phyloP scores from a whole-genome alignment of 495 filamentous ascomycete species.

The Platismatia glauca region DNA sequence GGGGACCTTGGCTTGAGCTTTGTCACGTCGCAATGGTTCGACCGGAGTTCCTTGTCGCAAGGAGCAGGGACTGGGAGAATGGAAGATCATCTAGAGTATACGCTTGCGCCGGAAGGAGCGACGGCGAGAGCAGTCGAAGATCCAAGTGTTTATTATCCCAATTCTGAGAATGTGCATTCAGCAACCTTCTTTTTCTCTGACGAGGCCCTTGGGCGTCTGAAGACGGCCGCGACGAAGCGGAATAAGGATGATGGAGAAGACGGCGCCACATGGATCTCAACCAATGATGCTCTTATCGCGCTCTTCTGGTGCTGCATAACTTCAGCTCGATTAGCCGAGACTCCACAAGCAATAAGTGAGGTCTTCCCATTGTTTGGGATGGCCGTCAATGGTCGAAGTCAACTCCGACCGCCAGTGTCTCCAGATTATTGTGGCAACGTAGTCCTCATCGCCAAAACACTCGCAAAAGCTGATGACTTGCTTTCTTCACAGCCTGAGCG shows the following conservation, averaged over 20 bases:
- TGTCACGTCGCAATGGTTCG: conserved; percentile 11
- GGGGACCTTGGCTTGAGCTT: conserved; percentile 5
- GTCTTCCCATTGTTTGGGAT: conserved; percentile 10
- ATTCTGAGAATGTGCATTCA: conserved; percentile 2
- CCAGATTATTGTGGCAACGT: conserved; percentile 15
- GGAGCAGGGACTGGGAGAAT: conserved; percentile 11
- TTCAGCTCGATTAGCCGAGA: conserved; percentile 6
- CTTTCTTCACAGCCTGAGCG: conserved; percentile 3
- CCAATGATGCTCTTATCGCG: conserved; percentile 19
- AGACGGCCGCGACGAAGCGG: not conserved
- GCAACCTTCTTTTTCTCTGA: conserved; percentile 10
- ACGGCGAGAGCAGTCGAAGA: conserved; percentile 5
- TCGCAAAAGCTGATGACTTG: not conserved
- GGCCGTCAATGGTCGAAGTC: conserved; percentile 10
- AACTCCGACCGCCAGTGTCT: conserved; percentile 10
- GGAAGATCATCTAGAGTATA: conserved; percentile 16
- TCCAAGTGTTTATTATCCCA: conserved; percentile 1
- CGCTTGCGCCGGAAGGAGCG: conserved; percentile 9
- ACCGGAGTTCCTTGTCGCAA: conserved; percentile 11
- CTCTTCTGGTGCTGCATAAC: conserved; percentile 21
- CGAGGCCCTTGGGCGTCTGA: conserved; percentile 8
- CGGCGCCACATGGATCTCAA: conserved; percentile 8
- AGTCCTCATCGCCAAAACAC: conserved; percentile 13
- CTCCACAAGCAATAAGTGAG: not conserved
- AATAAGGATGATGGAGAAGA: not conserved